Percentiles rank a stretch among this genome's conserved stretches.
Conservation (phyloP, 345 rosid genomes). For the Geranium rotundifolium region DNA sequence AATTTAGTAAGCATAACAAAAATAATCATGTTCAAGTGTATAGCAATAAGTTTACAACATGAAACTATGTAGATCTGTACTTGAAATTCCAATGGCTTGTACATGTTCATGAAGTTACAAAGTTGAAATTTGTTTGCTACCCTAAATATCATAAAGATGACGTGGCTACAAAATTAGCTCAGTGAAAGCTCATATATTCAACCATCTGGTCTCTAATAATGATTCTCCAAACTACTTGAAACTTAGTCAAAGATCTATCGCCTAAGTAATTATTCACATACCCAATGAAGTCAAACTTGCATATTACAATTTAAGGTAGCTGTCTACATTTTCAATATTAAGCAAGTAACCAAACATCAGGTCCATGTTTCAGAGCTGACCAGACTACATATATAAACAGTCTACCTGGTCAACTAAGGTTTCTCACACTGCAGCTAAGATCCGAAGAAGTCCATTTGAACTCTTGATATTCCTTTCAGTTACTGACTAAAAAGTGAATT, state of each 20-base stretch:
- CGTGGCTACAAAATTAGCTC: neutral
- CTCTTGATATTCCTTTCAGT: no score
- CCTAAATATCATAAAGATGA: neutral
- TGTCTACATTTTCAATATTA: neutral
- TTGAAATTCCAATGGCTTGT: neutral
- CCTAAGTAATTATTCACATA: neutral
- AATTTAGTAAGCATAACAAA: no score
- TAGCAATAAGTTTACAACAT: neutral
- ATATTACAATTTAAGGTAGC: neutral
- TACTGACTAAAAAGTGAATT: no score
- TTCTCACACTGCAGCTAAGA: no score
- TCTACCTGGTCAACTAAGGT: no score
- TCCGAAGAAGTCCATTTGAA: no score
- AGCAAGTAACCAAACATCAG: neutral
- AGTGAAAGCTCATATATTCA: neutral
- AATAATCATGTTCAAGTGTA: neutral
- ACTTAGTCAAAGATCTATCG: no score
- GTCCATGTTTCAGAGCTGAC: neutral
- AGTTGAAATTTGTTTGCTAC: neutral
- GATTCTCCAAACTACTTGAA: no score
- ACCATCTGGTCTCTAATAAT: neutral
- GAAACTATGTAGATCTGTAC: no score
- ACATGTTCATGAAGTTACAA: neutral
- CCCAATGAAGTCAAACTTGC: no score
- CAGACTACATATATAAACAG: neutral